Percentiles rank a stretch among this genome's conserved stretches.
Conservation (phyloP, 2,329 filamentous ascomycete species). For the Fusarium longipes region DNA sequence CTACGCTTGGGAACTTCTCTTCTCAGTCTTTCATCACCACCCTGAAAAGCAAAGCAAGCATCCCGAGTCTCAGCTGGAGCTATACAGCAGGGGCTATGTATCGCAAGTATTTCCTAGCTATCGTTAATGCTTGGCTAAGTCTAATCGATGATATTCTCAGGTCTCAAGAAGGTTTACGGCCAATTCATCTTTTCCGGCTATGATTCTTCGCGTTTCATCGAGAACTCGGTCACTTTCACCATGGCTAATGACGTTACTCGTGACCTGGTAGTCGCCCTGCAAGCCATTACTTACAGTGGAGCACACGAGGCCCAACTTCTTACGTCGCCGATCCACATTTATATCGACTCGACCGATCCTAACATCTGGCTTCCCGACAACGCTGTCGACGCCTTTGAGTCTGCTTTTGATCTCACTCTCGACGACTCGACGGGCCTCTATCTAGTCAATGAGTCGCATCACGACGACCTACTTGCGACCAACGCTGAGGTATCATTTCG, state of each 20-base stretch:
- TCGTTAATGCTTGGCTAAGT: too few relatives aligned
- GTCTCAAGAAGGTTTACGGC: not conserved
- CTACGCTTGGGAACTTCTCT: not conserved
- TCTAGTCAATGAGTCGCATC: not conserved
- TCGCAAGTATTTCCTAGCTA: not conserved
- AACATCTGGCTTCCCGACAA: not conserved
- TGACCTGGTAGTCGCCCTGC: constrained; percentile 1
- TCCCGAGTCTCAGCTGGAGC: not conserved
- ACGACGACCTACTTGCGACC: not conserved
- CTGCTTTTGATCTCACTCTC: not conserved
- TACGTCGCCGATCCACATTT: not conserved
- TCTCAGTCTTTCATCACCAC: not conserved
- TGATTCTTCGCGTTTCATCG: not conserved
- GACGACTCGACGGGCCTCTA: not conserved
- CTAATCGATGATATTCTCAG: not conserved
- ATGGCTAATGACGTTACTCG: not conserved
- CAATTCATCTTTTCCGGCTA: not conserved
- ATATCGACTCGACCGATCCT: not conserved
- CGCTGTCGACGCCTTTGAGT: not conserved
- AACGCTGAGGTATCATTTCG: not conserved
- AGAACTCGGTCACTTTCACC: not conserved
- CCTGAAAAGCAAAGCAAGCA: not conserved
- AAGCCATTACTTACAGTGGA: not conserved
- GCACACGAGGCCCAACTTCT: not conserved
- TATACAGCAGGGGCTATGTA: constrained; percentile 1